A percentile compares a stretch with the other conserved stretches of the same genome.
Conservation (phyloP, 1,284 basidiomycete species). For the Gymnopus androsaceus region DNA sequence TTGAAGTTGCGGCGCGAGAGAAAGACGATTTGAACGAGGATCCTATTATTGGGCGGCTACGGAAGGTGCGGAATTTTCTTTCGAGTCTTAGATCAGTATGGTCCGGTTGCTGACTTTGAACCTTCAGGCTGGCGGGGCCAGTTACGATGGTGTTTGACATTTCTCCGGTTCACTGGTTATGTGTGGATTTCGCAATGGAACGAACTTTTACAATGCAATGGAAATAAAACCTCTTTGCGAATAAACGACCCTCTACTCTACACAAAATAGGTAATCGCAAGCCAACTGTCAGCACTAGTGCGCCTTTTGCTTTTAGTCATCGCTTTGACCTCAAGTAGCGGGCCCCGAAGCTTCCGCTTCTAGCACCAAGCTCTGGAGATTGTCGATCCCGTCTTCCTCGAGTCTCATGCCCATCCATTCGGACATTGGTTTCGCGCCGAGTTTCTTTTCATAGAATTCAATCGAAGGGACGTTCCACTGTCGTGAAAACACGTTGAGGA, state of each 20-base stretch:
- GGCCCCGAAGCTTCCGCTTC: not conserved
- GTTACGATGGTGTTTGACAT: slow-evolving; percentile 74
- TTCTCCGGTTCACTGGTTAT: not conserved
- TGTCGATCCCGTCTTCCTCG: slow-evolving; percentile 70
- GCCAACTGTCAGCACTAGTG: not conserved
- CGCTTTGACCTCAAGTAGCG: not conserved
- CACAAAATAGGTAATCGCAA: not conserved
- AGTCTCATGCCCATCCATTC: slow-evolving; percentile 93
- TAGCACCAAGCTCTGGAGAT: slow-evolving; percentile 34
- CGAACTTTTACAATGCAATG: slow-evolving; percentile 6
- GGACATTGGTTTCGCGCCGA: slow-evolving; percentile 72
- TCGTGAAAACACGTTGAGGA: not conserved
- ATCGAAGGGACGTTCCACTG: slow-evolving; percentile 95
- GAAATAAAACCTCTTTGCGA: not conserved
- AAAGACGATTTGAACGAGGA: slow-evolving; percentile 83
- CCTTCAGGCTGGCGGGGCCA: slow-evolving; percentile 74
- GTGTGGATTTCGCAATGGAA: not conserved
- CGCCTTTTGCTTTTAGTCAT: not conserved
- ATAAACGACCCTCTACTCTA: not conserved
- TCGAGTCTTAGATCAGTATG: not conserved
- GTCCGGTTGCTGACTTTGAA: slow-evolving; percentile 1
- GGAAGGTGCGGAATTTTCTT: slow-evolving; percentile 57
- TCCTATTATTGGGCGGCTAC: slow-evolving; percentile 67
- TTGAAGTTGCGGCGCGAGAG: slow-evolving; percentile 83
- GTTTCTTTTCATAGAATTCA: slow-evolving; percentile 83